Base-by-base conservation (phyloP, 495 filamentous ascomycete species). In the Xylaria bambusicola region DNA sequence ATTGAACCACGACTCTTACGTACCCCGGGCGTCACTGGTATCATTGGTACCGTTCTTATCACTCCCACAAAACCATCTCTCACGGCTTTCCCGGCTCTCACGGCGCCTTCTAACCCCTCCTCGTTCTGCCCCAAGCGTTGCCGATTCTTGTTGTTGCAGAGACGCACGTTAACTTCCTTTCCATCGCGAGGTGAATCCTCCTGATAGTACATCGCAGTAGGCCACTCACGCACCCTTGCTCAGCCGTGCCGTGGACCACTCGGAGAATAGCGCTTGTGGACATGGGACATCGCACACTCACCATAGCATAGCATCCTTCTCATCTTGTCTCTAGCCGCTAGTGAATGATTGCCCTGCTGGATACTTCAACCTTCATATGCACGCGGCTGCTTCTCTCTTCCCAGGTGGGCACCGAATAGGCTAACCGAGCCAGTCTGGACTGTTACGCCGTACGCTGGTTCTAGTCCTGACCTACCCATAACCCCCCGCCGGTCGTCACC, bases 231-330 rank as follows among this genome's bases (percentile, higher is more conserved):
- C 59, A 60, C 52, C 64, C 58, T 58, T 52, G 61, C 24, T 56
- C 40, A 62, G 56, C 49, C 51, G 41, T 53, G 29, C 54, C 40
- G 60, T 61, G 59, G 57, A 62, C 65, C 67, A 70, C 57, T 67
- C 67, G 67, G 67, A 62, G 64, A 67, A 57, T 60, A 38, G 24
- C 20, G 33, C 10, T 49, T 41, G 35, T 29, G 62, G 60, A 55
- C 60, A 65, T 64, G 60, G 29, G n/a, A 46, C 52, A 38, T 56
- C 62, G 51, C 38, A 12, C 38, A 41, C 23, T 24, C 46, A 36
- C 56, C 59, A 67, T 41, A 63, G 58, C 59, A 64, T 62, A 58
- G 64, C 64, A 57, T 58, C 64, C 52, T 51, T 42, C 18, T 65
- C 61, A 38, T 38, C 5, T 15, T 33, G 17, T 21, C 21, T 15